These are phyloP conservation scores for Astrephomene gubernaculifera DNA, from an alignment of 139 green algal genomes.

Conservation along the genomic window DNA sequence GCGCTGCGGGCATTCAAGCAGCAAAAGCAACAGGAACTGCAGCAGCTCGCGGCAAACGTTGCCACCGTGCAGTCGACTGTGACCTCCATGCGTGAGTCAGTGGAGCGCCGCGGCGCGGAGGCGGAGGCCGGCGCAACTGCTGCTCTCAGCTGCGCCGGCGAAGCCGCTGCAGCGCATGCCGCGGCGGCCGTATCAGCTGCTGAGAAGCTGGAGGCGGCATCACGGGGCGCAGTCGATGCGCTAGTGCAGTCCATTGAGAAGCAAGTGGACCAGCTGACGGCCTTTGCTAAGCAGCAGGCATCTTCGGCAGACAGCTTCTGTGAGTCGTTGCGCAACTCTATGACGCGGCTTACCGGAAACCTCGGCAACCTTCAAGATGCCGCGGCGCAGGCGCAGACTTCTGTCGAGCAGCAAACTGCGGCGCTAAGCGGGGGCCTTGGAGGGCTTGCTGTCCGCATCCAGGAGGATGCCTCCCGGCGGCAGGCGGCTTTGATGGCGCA, in stretches of 20 bases:
- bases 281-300: constrained; percentile 52
- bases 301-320: neutral
- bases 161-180: neutral
- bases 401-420: neutral
- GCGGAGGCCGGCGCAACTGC: neutral
- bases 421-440: neutral
- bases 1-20: constrained; percentile 36
- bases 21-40: constrained; percentile 49
- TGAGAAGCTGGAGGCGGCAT: neutral
- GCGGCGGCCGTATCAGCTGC: constrained; percentile 8
- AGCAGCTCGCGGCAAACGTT: constrained; percentile 58
- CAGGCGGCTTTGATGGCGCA: constrained; percentile 48
- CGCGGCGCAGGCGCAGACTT: neutral
- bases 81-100: constrained; percentile 8
- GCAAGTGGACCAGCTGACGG: constrained; percentile 47
- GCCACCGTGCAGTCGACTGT: constrained; percentile 57
- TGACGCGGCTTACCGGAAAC: neutral
- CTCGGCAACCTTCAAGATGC: neutral
- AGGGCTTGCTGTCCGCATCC: constrained; percentile 29
- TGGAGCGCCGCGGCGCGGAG: neutral
- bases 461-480: constrained; percentile 33
- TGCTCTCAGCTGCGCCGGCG: neutral
- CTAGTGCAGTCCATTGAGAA: constrained; percentile 46
- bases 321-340: constrained; percentile 9
- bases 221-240: constrained; percentile 30